Evolutionary conservation across 2,329 filamentous ascomycete genomes (phyloP).

Genomic region (Penicillium sp.): DNA sequence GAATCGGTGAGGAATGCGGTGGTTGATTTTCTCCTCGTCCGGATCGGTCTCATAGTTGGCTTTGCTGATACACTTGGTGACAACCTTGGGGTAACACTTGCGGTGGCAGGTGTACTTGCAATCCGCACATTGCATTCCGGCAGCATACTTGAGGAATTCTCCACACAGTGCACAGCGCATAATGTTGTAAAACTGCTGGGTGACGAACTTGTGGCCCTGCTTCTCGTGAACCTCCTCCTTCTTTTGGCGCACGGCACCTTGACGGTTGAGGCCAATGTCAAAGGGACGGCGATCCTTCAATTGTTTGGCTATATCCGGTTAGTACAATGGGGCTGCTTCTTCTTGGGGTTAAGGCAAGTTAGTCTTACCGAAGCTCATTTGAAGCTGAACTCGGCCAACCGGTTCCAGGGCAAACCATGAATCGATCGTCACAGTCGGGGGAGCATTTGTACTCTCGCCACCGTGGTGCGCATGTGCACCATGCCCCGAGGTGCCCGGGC

Average conservation of each 20-base stretch:
- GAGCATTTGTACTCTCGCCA: conserved; percentile 30
- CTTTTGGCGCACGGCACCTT: conserved; percentile 92
- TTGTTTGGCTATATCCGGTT: conserved; percentile 64
- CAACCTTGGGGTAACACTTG: conserved; percentile 93
- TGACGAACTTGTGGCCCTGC: conserved; percentile 98
- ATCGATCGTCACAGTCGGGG: conserved; percentile 60
- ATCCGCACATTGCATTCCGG: conserved; percentile 98
- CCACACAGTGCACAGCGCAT: conserved; percentile 98
- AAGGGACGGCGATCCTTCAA: conserved; percentile 77
- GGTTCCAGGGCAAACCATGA: conserved; percentile 98
- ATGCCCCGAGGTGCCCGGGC: conserved; percentile 23
- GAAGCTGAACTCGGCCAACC: conserved; percentile 85
- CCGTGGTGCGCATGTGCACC: conserved; percentile 29
- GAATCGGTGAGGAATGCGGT: conserved; percentile 96
- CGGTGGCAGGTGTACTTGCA: conserved; percentile 99
- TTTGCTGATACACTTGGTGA: conserved; percentile 99
- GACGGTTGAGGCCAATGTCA: conserved; percentile 86
- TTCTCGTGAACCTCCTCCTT: conserved; percentile 99
- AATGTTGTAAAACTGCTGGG: conserved; percentile 99
- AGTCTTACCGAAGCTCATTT: conserved; percentile 71
- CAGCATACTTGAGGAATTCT: conserved; percentile 97
- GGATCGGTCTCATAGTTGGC: conserved; percentile 98
- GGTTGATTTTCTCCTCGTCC: conserved; percentile 99
- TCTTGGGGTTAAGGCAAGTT: neutral
- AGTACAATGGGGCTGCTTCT: conserved; percentile 5